Evolutionary conservation across 2,329 filamentous ascomycete species (phyloP), one percentile per base, ranked within the genome.

Genomic region (Alternaria brassicicola): DNA sequence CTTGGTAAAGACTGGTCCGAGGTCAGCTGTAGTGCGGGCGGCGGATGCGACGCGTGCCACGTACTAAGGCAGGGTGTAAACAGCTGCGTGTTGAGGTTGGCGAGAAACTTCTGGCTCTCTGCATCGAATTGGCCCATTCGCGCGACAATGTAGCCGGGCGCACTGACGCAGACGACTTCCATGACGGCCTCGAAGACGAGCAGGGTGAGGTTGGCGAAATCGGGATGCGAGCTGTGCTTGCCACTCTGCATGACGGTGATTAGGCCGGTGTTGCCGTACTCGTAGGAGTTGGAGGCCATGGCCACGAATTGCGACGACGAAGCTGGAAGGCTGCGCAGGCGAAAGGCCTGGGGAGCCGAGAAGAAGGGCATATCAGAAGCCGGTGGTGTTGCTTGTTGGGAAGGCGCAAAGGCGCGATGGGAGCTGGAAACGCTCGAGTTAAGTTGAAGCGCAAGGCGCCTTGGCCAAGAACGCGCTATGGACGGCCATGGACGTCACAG

Each of bases 31-130:
- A 12, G n/a, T 4, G n/a, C 19, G 33, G 13, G 35, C 8, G 6
- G 10, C 23, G 12, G 25, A 12, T 39, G 10, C 15, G 31, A 13
- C 28, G 26, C 21, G 17, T 25, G 45, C 9, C 10, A 46, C 74
- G 62, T 87, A 96, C 92, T 96, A 64, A 99, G 87, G 77, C 95
- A 98, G 65, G 95, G 95, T 28, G 95, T 99, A 79, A 99, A 99
- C 39, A 99, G 84, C 81, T 91, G 91, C 58, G 97, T 93, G 77
- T 99, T 99, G 67, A 99, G 84, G 74, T 99, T 97, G 52, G 95
- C 94, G 49, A 97, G 84, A 74, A 99, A 96, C 79, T 97, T 98
- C 78, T 99, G 95, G 76, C 93, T 91, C 50, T 97, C 93, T 63
- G 92, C 92, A 78, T 96, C 92, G 78, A 99, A 98, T 80, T 97